Base-by-base conservation (phyloP, 306 rosid genomes). In the Rosa multiflora region DNA sequence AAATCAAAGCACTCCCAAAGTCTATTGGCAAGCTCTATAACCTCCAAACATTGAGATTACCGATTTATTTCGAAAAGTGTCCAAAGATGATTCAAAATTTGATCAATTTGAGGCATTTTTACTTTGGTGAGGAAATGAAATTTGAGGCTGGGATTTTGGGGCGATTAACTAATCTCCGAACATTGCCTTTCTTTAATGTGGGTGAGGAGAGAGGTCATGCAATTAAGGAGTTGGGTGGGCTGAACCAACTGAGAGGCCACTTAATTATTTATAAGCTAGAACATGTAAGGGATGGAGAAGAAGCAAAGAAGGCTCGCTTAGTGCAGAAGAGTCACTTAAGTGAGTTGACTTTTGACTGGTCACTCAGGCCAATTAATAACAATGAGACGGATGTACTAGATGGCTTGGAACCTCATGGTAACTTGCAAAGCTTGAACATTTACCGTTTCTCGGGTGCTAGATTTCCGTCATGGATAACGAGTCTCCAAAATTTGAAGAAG, bases 11-110 rank as follows among this genome's bases (percentile, higher is more conserved):
- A 58, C 20, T 73, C 1, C 78, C 74, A 8, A 44, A 64, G 15
- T 73, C 74, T 52, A 32, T 67, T 67, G 29, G 72, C 14, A 67
- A 67, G 48, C 72, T 67, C 47, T 67, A 29, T 5, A 62, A 62
- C 42, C 68, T 62, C 18, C 42, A 62, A 32, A 62, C 68, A 3
- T 62, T 62, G 40, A 62, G 68, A 62, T 11, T 62, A 15, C 8
- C 12, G 0, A 0, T 1, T 29, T 11, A 2, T 29, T 26, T 62
- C 1, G 1, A 12, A 11, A 29, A 26, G 17, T 4, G 35, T 62
- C 68, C 68, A 29, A 13, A 62, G 9, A 18, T 29, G 32, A 12
- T 62, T 2, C 17, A 13, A 62, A 62, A 62, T 62, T 4, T 62
- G 39, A 62, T 29, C 68, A 26, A 62, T 20, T 62, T 62, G 1